Conservation (phyloP, 23 red algal species). For the Cyanidium caldarium region DNA sequence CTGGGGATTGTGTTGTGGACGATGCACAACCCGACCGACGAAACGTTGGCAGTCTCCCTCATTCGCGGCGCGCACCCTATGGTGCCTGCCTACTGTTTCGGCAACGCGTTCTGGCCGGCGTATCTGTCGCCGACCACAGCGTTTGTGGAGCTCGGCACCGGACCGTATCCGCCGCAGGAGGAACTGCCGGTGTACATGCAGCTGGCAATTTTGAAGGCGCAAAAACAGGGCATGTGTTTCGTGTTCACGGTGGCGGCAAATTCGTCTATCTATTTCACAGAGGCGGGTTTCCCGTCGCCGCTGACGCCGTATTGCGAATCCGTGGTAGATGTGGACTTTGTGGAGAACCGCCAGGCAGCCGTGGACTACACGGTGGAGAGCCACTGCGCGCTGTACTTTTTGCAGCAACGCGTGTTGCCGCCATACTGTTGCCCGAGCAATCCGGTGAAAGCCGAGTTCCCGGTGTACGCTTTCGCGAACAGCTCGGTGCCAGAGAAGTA, state of each 20-base stretch:
- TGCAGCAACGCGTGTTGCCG: no score
- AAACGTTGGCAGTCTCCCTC: neutral
- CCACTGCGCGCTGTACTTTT: no score
- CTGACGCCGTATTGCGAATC: neutral
- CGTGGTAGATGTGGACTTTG: neutral
- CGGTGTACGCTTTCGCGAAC: no score
- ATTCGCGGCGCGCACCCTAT: constrained; percentile 2
- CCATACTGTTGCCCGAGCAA: neutral
- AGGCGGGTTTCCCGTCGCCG: neutral
- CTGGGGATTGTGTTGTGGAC: neutral
- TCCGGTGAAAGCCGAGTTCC: neutral
- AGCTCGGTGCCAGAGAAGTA: no score
- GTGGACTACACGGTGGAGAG: neutral
- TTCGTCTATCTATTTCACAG: neutral
- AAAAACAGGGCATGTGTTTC: neutral
- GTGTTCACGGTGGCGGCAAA: neutral
- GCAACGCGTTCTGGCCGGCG: constrained; percentile 5
- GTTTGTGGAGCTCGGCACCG: neutral
- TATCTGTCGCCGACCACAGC: constrained; percentile 6
- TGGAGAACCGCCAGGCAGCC: neutral
- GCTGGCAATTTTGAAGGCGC: neutral
- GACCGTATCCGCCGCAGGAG: constrained; percentile 1
- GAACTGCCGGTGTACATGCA: neutral
- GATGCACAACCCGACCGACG: constrained; percentile 8
- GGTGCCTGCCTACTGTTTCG: constrained; percentile 9